Evolutionary conservation across 2,329 filamentous ascomycete genomes (phyloP).

Genomic region (Ploettnerulaceae sp.): DNA sequence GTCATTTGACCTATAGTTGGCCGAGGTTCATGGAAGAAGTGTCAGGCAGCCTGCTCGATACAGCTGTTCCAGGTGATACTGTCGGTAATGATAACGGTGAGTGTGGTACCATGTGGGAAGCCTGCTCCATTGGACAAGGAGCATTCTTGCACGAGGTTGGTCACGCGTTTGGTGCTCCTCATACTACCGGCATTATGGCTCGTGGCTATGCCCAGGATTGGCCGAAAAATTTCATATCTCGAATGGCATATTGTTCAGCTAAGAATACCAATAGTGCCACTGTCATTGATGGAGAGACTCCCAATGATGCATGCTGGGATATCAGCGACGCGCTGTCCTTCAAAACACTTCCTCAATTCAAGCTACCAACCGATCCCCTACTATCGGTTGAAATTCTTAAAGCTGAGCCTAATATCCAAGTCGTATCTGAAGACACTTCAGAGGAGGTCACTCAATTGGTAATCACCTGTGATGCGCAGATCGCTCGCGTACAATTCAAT

Average conservation of each 20-base stretch:
- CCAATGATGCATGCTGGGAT: conserved; percentile 65
- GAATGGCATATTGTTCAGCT: conserved; percentile 34
- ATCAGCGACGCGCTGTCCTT: conserved; percentile 63
- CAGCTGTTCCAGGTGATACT: conserved; percentile 34
- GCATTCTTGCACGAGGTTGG: conserved; percentile 69
- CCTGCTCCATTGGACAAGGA: conserved; percentile 53
- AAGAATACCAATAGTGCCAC: conserved; percentile 27
- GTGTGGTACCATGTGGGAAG: conserved; percentile 41
- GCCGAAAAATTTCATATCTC: conserved; percentile 39
- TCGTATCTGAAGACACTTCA: no score
- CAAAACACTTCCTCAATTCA: conserved; percentile 63
- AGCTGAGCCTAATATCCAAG: conserved; percentile 12
- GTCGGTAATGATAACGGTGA: conserved; percentile 41
- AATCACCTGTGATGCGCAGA: conserved; percentile 26
- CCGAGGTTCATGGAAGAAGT: conserved; percentile 67
- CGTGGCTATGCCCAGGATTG: conserved; percentile 40
- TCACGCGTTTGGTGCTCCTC: conserved; percentile 64
- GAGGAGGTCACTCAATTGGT: conserved; percentile 24
- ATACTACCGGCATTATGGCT: conserved; percentile 63
- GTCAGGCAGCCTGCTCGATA: conserved; percentile 42
- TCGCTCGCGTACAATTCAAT: conserved; percentile 33
- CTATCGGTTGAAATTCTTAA: conserved; percentile 26
- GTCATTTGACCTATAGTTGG: conserved; percentile 65
- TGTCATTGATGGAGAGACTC: conserved; percentile 34
- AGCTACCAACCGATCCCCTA: conserved; percentile 53